These are phyloP conservation scores for Apiotrichum mycotoxinovorans DNA, from an alignment of 1,284 basidiomycete species.

Conservation along the genomic window DNA sequence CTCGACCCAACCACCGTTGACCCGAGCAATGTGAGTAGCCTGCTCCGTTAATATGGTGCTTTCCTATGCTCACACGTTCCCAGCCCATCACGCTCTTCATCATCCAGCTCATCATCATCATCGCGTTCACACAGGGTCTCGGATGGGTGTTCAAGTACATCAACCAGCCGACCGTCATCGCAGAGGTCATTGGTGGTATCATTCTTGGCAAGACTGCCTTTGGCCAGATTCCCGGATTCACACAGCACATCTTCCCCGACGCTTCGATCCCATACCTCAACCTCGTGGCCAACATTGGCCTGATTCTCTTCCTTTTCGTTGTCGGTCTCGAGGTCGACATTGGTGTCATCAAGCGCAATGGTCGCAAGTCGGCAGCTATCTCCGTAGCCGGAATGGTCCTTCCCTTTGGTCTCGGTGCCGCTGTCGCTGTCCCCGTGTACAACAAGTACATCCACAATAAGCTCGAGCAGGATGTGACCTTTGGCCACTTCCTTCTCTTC, in stretches of 20 bases:
- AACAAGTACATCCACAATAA: slow-evolving; percentile 55
- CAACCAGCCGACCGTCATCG: slow-evolving; percentile 79
- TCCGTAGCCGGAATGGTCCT: slow-evolving; percentile 64
- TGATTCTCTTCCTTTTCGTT: slow-evolving; percentile 87
- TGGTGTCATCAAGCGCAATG: slow-evolving; percentile 71
- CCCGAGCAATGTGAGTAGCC: not conserved
- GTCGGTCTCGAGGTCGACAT: slow-evolving; percentile 89
- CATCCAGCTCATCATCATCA: slow-evolving; percentile 62
- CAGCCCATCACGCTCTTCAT: slow-evolving; percentile 78
- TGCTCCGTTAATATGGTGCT: not conserved
- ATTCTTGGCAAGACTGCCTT: slow-evolving; percentile 67
- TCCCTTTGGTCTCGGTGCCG: slow-evolving; percentile 82
- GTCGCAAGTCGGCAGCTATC: slow-evolving; percentile 60
- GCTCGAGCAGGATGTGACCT: slow-evolving; percentile 61
- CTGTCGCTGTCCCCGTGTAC: slow-evolving; percentile 75
- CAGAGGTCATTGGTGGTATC: slow-evolving; percentile 81
- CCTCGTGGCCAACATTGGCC: slow-evolving; percentile 86
- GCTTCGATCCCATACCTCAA: slow-evolving; percentile 71
- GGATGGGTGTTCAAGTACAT: slow-evolving; percentile 62
- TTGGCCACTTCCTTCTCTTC: slow-evolving; percentile 90
- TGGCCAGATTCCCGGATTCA: slow-evolving; percentile 74
- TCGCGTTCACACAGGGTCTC: slow-evolving; percentile 69
- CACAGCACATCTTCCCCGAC: slow-evolving; percentile 72
- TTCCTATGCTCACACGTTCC: not conserved
- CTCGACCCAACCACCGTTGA: slow-evolving; percentile 57